Evolutionary conservation across 371 early-diverging fungal genomes (phyloP).

Genomic region (Lichtheimia ramosa): DNA sequence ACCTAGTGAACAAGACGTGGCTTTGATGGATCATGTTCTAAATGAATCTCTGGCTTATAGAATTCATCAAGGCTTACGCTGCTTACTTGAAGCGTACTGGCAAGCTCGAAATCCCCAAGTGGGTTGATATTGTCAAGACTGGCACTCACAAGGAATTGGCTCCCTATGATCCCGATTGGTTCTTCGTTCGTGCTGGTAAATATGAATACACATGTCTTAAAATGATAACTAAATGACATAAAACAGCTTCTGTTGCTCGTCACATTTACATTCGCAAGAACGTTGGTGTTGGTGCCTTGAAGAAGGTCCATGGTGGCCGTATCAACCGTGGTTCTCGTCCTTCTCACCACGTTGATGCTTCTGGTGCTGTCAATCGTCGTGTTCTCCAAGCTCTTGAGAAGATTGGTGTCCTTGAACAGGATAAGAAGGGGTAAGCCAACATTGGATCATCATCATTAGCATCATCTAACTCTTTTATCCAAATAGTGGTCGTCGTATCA

Average conservation of each 20-base stretch:
- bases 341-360: constrained; percentile 86
- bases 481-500: constrained; percentile 71
- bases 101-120: constrained; percentile 97
- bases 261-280: constrained; percentile 96
- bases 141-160: constrained; percentile 94
- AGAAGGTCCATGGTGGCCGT: constrained; percentile 91
- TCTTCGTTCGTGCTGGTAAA: constrained; percentile 94
- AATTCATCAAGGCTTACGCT: constrained; percentile 96
- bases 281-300: constrained; percentile 94
- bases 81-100: constrained; percentile 98
- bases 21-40: no score
- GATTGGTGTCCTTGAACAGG: constrained; percentile 94
- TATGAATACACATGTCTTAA: neutral
- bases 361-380: constrained; percentile 94
- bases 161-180: constrained; percentile 99
- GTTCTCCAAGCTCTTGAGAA: constrained; percentile 96
- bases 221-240: neutral
- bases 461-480: no score
- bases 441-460: no score
- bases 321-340: constrained; percentile 94
- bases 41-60: constrained; percentile 7
- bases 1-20: no score
- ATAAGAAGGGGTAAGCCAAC: constrained; percentile 73
- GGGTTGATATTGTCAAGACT: constrained; percentile 98
- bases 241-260: constrained; percentile 91